phyloP scores from a whole-genome alignment of 2,329 filamentous ascomycete genomes.

The Leptodontidium sp. region DNA sequence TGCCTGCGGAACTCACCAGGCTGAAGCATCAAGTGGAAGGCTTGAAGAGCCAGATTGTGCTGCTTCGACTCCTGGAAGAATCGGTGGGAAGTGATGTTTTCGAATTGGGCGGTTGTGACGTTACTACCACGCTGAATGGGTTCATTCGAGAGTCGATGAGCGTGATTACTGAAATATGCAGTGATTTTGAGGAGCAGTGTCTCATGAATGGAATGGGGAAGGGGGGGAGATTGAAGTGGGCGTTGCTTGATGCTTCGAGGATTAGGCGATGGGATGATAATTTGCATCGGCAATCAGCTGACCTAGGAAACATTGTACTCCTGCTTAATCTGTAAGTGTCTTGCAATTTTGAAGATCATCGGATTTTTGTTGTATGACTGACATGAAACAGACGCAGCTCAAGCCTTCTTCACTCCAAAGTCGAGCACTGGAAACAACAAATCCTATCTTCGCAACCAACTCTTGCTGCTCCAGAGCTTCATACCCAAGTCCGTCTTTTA shows the following conservation, averaged over 20 bases:
- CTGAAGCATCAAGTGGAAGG: background rate
- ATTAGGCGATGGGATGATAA: background rate
- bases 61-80: conserved; percentile 1
- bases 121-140: background rate
- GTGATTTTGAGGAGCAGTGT: background rate
- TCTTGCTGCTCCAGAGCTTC: background rate
- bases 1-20: background rate
- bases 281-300: background rate
- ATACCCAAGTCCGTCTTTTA: background rate
- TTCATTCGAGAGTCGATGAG: background rate
- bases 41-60: background rate
- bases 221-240: background rate
- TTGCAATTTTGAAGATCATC: background rate
- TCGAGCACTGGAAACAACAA: background rate
- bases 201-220: background rate
- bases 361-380: background rate
- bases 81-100: background rate
- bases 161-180: background rate
- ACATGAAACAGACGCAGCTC: background rate
- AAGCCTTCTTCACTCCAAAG: background rate
- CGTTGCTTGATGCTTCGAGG: background rate
- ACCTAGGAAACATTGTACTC: background rate
- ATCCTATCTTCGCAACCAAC: background rate
- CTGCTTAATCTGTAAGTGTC: background rate
- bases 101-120: background rate